Evolutionary conservation across 345 rosid species (phyloP), one percentile per base, ranked within the genome.

Genomic region (Noccaea caerulescens): DNA sequence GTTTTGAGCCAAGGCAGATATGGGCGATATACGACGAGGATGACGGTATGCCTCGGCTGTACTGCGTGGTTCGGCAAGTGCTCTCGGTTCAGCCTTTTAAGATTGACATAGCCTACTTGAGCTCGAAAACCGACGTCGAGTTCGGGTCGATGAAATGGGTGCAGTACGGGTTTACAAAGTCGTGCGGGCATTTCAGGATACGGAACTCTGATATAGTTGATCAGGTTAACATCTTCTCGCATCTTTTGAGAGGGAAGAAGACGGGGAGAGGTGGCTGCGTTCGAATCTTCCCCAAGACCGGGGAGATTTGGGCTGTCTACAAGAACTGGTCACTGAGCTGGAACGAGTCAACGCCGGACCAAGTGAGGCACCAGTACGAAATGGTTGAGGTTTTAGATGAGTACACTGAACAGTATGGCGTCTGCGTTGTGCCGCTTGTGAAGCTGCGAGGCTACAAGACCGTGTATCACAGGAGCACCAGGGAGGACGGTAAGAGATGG

Each of bases 1-100:
- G 89, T 86, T 94, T 94, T 80, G 75, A 84, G 79, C 92, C 96
- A 13, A 91, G 88, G 82, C 96, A 94, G 57, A 87, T 94, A 81
- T 94, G 97, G 97, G 99, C 99, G 33, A 72, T 94, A 30, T 94
- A 91, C 58, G 99, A 94, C 45, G 99, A 94, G 77, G 96, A 94
- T 58, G 97, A 94, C 33, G 97, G 97, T 39, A 94, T 94, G 99
- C 97, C 99, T 58, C 95, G 99, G 42, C 77, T 94, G 58, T 94
- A 94, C 58, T 89, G 99, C 67, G 79, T 94, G 63, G 80, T 91
- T 59, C 86, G 89, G 58, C 83, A 94, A 81, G 87, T 94, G 70
- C 77, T 89, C 83, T 94, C 97, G 1, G 66, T 82, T 41, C 80
- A 85, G 13, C 99, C 97, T 62, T 94, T 94, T 75, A 87, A 91